Evolutionary conservation across 2,329 filamentous ascomycete species (phyloP), one percentile per base, ranked within the genome.

Genomic region (Pseudopyricularia cyperi): DNA sequence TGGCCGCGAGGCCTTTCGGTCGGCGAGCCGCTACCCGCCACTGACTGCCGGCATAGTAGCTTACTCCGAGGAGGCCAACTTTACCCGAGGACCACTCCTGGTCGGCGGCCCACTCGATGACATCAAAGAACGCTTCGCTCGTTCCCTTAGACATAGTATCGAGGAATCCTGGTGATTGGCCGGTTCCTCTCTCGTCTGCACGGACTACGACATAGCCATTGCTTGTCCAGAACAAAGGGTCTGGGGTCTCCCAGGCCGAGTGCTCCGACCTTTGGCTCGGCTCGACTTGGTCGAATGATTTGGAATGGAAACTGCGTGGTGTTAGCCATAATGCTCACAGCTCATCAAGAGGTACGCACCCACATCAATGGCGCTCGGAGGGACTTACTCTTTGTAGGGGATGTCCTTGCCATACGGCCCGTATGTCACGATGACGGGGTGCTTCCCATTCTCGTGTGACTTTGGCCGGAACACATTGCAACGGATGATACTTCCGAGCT

Each of bases 231-330:
- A 70, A 80, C 2, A 64, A 68, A 0, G 77, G 77, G 48, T 79
- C 76, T 0, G 77, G 77, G 0, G 76, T 80, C 60, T 80, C 77
- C 77, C 77, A 81, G 3, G 74, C 71, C 0, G 76, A 77, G 59
- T 80, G 74, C 8, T 64, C 61, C 0, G 74, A 77, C 26, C 69
- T 68, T 57, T 81, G 77, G 54, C 73, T 68, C 0, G 73, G 69
- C 52, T 77, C 77, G 4, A 80, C 71, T 54, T 80, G 71, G 42
- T 60, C 57, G 52, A 71, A 76, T 8, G 66, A 71, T 19, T 63
- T 61, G 1, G 63, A 56, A 34, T 64, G 64, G 56, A 72, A 74
- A 49, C 64, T 70, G n/a, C n/a, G n/a, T n/a, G n/a, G n/a, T n/a
- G n/a, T n/a, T n/a, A n/a, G n/a, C n/a, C n/a, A n/a, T n/a, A n/a